phyloP scores from a whole-genome alignment of 2,329 filamentous ascomycete genomes.

The Alternaria burnsii region DNA sequence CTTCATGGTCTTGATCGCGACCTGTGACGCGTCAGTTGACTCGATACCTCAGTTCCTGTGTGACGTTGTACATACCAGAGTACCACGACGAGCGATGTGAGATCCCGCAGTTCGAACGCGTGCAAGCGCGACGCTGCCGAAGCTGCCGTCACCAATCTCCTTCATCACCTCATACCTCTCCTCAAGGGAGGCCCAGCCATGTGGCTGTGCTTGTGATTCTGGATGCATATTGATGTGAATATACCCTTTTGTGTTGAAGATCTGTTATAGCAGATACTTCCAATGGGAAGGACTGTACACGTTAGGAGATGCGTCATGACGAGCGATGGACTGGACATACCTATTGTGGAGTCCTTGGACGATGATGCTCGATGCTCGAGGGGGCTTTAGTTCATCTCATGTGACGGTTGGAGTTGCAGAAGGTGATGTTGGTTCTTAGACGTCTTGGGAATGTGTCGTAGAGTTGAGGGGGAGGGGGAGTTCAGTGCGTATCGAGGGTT shows the following conservation, averaged over 20 bases:
- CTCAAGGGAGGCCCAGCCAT: constrained; percentile 76
- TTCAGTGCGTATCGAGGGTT: constrained; percentile 49
- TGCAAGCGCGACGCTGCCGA: constrained; percentile 92
- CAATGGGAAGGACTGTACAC: constrained; percentile 23
- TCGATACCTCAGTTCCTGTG: constrained; percentile 14
- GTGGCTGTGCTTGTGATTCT: constrained; percentile 75
- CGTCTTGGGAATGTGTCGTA: constrained; percentile 29
- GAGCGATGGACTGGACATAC: constrained; percentile 22
- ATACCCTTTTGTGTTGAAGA: constrained; percentile 19
- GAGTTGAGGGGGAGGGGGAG: constrained; percentile 36
- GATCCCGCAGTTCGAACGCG: constrained; percentile 90
- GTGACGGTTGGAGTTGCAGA: constrained; percentile 18
- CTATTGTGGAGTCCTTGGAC: constrained; percentile 27
- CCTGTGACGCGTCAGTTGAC: constrained; percentile 62
- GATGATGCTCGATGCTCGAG: constrained; percentile 16
- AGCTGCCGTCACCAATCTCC: constrained; percentile 98
- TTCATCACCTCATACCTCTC: constrained; percentile 97
- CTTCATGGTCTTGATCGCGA: constrained; percentile 99
- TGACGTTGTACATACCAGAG: constrained; percentile 73
- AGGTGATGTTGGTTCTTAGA: constrained; percentile 17
- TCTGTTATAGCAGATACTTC: constrained; percentile 17
- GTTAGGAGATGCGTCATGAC: constrained; percentile 21
- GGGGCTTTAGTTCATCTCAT: constrained; percentile 47
- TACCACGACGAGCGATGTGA: constrained; percentile 86
- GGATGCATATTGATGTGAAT: constrained; percentile 69